phyloP scores from a whole-genome alignment of 768 basidiomycete species.

The Trametopsis cervina region DNA sequence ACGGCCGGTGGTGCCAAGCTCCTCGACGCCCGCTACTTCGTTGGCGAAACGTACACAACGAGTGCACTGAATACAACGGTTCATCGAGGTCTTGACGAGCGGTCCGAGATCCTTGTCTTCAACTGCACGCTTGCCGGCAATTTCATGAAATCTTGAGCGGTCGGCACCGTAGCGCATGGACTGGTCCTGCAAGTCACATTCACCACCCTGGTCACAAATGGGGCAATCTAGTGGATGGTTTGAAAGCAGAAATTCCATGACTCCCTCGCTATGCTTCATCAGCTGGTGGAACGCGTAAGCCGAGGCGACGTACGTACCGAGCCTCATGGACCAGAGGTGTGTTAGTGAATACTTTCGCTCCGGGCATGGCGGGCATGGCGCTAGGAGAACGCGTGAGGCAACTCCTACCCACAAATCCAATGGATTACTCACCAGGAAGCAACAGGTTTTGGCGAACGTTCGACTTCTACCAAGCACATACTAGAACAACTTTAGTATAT shows the following conservation, averaged over 20 bases:
- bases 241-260: constrained; percentile 97
- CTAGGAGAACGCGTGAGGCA: constrained; percentile 29
- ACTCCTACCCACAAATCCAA: neutral
- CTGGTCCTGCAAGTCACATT: constrained; percentile 98
- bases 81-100: constrained; percentile 98
- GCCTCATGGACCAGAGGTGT: constrained; percentile 87
- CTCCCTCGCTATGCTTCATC: constrained; percentile 64
- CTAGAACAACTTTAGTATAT: constrained; percentile 34
- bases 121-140: constrained; percentile 94
- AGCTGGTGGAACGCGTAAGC: neutral
- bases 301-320: constrained; percentile 49
- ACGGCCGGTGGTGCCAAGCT: constrained; percentile 92
- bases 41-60: constrained; percentile 99
- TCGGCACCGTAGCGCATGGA: constrained; percentile 99
- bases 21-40: constrained; percentile 97
- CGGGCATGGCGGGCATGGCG: constrained; percentile 97
- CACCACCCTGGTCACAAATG: constrained; percentile 97
- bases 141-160: constrained; percentile 96
- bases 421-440: constrained; percentile 69
- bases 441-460: constrained; percentile 89
- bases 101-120: constrained; percentile 99
- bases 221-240: constrained; percentile 99
- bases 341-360: constrained; percentile 88
- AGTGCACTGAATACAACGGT: constrained; percentile 98
- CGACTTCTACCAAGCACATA: constrained; percentile 99